These are phyloP conservation scores for Blastobotrys ciferrii DNA, from an alignment of 1,139 yeast genomes.

Conservation along the genomic window DNA sequence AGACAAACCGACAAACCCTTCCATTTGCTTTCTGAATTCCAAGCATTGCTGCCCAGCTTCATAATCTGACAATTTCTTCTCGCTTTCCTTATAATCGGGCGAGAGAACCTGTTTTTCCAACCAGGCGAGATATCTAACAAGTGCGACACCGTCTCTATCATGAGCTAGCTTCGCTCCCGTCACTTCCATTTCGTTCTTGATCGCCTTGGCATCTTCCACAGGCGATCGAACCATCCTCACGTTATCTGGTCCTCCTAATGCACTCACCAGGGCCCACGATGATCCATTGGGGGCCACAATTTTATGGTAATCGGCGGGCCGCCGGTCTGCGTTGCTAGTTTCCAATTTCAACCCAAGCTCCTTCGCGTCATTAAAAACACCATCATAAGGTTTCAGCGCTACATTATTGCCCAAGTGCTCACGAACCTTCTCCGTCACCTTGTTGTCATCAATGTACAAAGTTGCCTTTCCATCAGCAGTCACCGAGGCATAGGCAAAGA, in stretches of 20 bases:
- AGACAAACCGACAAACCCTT: conserved; percentile 73
- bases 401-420: conserved; percentile 32
- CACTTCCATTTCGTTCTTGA: conserved; percentile 73
- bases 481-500: conserved; percentile 73
- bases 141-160: conserved; percentile 81
- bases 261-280: conserved; percentile 79
- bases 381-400: conserved; percentile 36
- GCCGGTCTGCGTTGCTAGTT: conserved; percentile 16
- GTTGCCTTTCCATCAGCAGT: conserved; percentile 52
- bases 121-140: conserved; percentile 82
- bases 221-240: conserved; percentile 52
- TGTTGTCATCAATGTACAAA: conserved; percentile 70
- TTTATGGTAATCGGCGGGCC: conserved; percentile 16
- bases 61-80: conserved; percentile 68
- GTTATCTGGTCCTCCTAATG: conserved; percentile 45
- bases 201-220: conserved; percentile 70
- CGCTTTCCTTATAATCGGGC: conserved; percentile 47
- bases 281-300: conserved; percentile 62
- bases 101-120: conserved; percentile 48
- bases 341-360: conserved; percentile 40
- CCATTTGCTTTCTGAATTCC: conserved; percentile 55
- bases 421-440: conserved; percentile 48
- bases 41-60: conserved; percentile 69
- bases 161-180: conserved; percentile 77
- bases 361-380: conserved; percentile 36